A percentile compares a stretch with the other conserved stretches of the same genome.
Evolutionary conservation across 495 filamentous ascomycete genomes (phyloP).

Genomic region (Penicillium bovifimosum): DNA sequence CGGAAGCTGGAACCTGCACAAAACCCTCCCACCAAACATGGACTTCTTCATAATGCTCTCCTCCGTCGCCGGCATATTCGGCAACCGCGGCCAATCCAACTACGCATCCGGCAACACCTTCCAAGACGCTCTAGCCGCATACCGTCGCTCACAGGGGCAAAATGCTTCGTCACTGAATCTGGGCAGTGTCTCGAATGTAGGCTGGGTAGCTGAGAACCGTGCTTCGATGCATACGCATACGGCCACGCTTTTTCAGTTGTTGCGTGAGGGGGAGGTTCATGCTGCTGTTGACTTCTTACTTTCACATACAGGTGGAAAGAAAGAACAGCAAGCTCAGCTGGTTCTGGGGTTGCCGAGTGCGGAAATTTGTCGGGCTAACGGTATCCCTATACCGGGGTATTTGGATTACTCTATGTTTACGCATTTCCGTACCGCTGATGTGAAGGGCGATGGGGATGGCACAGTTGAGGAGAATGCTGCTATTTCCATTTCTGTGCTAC

Average conservation of each 20-base stretch:
- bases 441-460: neutral
- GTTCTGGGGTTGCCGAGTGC: constrained; percentile 22
- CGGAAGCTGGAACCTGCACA: constrained; percentile 30
- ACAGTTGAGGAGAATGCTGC: constrained; percentile 6
- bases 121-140: constrained; percentile 36
- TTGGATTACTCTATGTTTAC: constrained; percentile 28
- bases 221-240: constrained; percentile 12
- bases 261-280: constrained; percentile 28
- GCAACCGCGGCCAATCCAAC: constrained; percentile 46
- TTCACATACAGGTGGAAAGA: too few species aligned
- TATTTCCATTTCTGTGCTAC: constrained; percentile 7
- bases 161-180: constrained; percentile 46
- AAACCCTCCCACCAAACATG: constrained; percentile 13
- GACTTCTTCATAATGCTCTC: constrained; percentile 36
- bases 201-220: constrained; percentile 44
- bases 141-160: constrained; percentile 22
- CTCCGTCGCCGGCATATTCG: constrained; percentile 33
- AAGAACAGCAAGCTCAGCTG: constrained; percentile 10
- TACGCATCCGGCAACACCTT: constrained; percentile 51
- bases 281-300: constrained; percentile 20
- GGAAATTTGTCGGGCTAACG: constrained; percentile 20
- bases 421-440: constrained; percentile 11
- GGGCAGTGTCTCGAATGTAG: constrained; percentile 49
- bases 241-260: constrained; percentile 17
- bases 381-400: constrained; percentile 20